phyloP scores from a whole-genome alignment of 768 basidiomycete genomes.

The Ramaria rubella region DNA sequence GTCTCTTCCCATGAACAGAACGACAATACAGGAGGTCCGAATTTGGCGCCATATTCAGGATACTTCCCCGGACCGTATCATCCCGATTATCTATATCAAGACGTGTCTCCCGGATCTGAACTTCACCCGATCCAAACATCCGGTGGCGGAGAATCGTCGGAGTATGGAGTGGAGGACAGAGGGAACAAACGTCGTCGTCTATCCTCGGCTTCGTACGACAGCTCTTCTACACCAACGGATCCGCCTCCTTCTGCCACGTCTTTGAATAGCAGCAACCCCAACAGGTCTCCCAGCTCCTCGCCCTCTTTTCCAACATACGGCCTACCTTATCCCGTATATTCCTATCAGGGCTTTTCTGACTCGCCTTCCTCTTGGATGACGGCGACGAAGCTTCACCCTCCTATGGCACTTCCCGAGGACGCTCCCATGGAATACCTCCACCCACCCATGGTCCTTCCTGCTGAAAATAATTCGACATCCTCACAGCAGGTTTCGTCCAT shows the following conservation, averaged over 20 bases:
- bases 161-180: slow-evolving; percentile 38
- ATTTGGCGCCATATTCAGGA: neutral
- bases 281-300: slow-evolving; percentile 43
- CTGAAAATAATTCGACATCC: slow-evolving; percentile 23
- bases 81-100: slow-evolving; percentile 59
- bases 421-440: slow-evolving; percentile 44
- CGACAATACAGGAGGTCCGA: neutral
- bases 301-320: slow-evolving; percentile 49
- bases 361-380: slow-evolving; percentile 52
- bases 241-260: slow-evolving; percentile 52
- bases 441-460: slow-evolving; percentile 56
- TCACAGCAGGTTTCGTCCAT: slow-evolving; percentile 22
- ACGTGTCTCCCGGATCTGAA: slow-evolving; percentile 37
- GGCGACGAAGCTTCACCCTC: slow-evolving; percentile 63
- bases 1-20: slow-evolving; percentile 1
- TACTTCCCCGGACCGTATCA: slow-evolving; percentile 67
- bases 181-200: slow-evolving; percentile 55
- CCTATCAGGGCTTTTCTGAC: slow-evolving; percentile 51
- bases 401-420: slow-evolving; percentile 56
- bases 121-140: slow-evolving; percentile 37
- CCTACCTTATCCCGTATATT: slow-evolving; percentile 62
- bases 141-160: slow-evolving; percentile 40
- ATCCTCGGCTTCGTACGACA: slow-evolving; percentile 48
- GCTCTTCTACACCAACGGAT: slow-evolving; percentile 45
- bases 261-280: slow-evolving; percentile 55